These are phyloP conservation scores for Hyphopichia homilentoma DNA, from an alignment of 805 yeast species.

Conservation along the genomic window DNA sequence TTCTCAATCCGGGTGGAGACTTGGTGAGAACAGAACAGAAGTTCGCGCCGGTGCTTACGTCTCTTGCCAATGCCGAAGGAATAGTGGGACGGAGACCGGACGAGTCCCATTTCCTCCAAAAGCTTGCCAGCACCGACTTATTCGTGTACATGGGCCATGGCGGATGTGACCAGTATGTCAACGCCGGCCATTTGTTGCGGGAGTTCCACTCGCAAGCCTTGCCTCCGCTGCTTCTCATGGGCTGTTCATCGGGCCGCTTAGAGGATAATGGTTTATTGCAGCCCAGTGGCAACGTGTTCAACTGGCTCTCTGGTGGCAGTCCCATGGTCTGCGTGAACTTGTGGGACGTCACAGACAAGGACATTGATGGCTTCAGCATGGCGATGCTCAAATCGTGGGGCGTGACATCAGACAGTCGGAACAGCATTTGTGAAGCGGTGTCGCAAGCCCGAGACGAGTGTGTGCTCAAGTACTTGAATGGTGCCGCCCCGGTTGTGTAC, in stretches of 20 bases:
- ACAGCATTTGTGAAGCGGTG: constrained; percentile 54
- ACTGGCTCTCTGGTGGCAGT: constrained; percentile 76
- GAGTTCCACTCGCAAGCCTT: constrained; percentile 37
- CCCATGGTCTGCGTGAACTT: constrained; percentile 81
- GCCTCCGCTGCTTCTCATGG: constrained; percentile 69
- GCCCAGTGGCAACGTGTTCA: constrained; percentile 71
- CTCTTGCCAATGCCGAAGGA: constrained; percentile 47
- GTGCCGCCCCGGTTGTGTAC: constrained; percentile 88
- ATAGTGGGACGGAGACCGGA: constrained; percentile 51
- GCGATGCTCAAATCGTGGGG: constrained; percentile 68
- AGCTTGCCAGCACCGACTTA: constrained; percentile 39
- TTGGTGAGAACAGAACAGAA: constrained; percentile 58
- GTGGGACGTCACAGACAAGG: constrained; percentile 98
- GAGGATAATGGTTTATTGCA: constrained; percentile 56
- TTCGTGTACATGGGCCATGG: constrained; percentile 92
- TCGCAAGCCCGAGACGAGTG: constrained; percentile 62
- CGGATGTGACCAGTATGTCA: constrained; percentile 84
- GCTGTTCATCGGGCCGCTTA: constrained; percentile 85
- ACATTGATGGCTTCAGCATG: constrained; percentile 75
- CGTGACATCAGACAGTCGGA: constrained; percentile 24
- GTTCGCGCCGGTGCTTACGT: constrained; percentile 26
- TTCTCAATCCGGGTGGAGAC: constrained; percentile 84
- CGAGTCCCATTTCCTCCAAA: constrained; percentile 47
- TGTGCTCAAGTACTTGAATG: constrained; percentile 71
- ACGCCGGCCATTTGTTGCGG: constrained; percentile 45